phyloP scores from a whole-genome alignment of 1,284 basidiomycete genomes.

The Malassezia sp. region DNA sequence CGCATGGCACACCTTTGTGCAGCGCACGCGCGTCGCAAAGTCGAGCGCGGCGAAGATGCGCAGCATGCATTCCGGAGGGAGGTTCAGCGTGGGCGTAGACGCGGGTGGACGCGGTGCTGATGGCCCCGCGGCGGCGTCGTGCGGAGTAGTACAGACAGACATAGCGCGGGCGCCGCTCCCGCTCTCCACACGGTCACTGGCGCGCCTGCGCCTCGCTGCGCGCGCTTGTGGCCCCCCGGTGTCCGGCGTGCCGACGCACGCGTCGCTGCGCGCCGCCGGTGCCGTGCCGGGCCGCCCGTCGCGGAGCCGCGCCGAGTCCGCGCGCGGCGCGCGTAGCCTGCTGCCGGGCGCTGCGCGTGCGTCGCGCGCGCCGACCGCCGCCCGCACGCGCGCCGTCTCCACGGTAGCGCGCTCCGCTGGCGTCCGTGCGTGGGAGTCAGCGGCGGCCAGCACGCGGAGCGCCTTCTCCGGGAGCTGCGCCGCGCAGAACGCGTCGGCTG shows the following conservation, averaged over 20 bases:
- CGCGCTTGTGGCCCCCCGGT: no score
- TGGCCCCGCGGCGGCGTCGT: no score
- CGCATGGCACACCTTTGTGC: constrained; percentile 2
- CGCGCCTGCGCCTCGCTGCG: no score
- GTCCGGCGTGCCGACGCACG: no score
- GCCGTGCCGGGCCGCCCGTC: no score
- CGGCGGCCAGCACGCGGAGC: neutral
- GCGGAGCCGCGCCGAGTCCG: neutral
- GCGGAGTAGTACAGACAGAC: no score
- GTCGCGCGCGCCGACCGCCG: neutral
- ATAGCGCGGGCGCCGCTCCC: no score
- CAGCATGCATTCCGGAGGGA: constrained; percentile 7
- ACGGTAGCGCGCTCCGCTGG: neutral
- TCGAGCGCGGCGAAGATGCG: constrained; percentile 4
- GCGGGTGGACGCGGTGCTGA: no score
- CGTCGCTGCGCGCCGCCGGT: no score
- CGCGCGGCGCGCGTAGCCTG: no score
- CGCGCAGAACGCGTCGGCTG: constrained; percentile 1
- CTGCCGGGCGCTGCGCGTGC: neutral
- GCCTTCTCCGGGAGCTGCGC: constrained; percentile 4
- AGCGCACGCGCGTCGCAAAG: neutral
- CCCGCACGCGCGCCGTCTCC: neutral
- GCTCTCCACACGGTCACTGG: no score
- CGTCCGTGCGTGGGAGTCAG: neutral
- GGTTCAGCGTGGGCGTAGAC: no score